Evolutionary conservation across 202 grass and related monocot genomes (phyloP).

Genomic region (Saccharum hybrid): DNA sequence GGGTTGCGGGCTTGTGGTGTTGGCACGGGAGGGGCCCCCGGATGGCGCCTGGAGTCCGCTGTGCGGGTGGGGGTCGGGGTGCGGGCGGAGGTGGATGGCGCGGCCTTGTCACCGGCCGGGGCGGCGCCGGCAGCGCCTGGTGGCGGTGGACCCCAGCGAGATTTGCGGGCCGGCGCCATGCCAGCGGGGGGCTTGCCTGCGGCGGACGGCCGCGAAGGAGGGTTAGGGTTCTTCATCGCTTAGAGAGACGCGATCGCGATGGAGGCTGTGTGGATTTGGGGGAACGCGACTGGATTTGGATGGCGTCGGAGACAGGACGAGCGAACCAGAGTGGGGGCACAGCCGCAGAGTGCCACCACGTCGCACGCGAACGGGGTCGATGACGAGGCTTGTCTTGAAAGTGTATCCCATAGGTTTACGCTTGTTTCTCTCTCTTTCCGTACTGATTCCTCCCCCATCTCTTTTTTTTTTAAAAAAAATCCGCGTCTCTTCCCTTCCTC

Average conservation of each 20-base stretch:
- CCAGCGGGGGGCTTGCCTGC: slow-evolving; percentile 31
- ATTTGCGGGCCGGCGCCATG: slow-evolving; percentile 50
- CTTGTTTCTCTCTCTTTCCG: no score
- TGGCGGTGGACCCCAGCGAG: slow-evolving; percentile 43
- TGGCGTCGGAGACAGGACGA: slow-evolving; percentile 10
- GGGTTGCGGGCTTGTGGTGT: no score
- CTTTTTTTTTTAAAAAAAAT: no score
- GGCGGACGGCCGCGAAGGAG: slow-evolving; percentile 12
- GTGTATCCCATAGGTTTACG: no score
- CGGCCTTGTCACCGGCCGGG: slow-evolving; percentile 38
- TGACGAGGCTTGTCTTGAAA: background rate
- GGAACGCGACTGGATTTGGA: background rate
- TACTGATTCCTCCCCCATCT: no score
- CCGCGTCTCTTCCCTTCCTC: no score
- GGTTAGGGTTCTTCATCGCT: slow-evolving; percentile 75
- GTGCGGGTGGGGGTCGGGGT: slow-evolving; percentile 29
- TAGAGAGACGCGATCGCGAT: slow-evolving; percentile 28
- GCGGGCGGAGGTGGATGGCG: slow-evolving; percentile 47
- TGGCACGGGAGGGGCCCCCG: no score
- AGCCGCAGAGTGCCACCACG: background rate
- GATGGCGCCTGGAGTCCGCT: slow-evolving; percentile 49
- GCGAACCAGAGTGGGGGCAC: background rate
- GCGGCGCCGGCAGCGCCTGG: slow-evolving; percentile 5
- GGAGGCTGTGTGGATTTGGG: slow-evolving; percentile 7
- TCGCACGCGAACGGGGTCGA: background rate